Evolutionary conservation across 768 basidiomycete genomes (phyloP), one percentile per base, ranked within the genome.

Genomic region (Dendrothele bispora): DNA sequence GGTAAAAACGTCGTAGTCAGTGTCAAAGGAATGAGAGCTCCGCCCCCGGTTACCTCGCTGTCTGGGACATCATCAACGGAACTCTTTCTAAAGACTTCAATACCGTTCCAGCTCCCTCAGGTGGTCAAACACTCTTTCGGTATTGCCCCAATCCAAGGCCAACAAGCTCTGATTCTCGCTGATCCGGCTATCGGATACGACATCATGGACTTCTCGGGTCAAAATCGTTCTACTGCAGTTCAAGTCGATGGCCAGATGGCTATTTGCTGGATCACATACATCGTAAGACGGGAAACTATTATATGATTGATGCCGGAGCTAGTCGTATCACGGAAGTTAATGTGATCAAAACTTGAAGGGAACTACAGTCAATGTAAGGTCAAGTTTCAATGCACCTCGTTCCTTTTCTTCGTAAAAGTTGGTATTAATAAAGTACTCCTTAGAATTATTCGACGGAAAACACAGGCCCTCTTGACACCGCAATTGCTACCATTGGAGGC

Each of bases 61-160:
- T 69, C n/a, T 80, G 74, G 71, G 72, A 76, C 49, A 63, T 79
- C 46, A 65, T 48, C 14, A 69, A 75, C 46, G 74, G 72, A 15
- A 66, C 70, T 10, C 69, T 79, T 29, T 75, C 77, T 2, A 27
- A 56, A 25, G 61, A 74, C 46, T 72, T 72, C 62, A 58, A 59
- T 45, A 58, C 63, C 6, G 55, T 74, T 24, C 55, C 62, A 18
- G 67, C 73, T 14, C 51, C 69, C 3, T 44, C 54, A 15, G 73
- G 75, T 28, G 78, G 76, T 11, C 58, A 71, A 1, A 65, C 76
- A 14, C 76, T 76, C 77, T 2, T 79, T 79, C 67, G 69, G 69
- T 20, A 70, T 78, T 70, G 68, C 67, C 5, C 44, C 70, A 32
- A 66, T 74, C 35, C 56, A 67, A 52, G 64, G 64, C n/a, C 65